A percentile compares a stretch with the other conserved stretches of the same genome.
Evolutionary conservation across 768 basidiomycete species (phyloP).

Genomic region (Trametes punicea): DNA sequence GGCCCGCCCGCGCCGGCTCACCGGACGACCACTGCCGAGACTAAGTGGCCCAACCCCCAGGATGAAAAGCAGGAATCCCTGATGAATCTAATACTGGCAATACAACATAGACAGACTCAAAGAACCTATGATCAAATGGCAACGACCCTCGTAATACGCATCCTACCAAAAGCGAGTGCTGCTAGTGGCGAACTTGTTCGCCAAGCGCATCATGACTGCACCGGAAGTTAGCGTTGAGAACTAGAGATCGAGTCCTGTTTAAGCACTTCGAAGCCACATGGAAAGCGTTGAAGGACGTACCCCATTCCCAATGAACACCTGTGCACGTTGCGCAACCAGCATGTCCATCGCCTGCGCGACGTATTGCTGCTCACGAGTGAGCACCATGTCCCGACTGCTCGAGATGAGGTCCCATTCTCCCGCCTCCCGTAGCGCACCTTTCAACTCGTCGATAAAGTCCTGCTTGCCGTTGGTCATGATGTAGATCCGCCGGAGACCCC

Average conservation of each 20-base stretch:
- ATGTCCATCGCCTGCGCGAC: conserved; percentile 48
- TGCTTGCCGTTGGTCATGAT: conserved; percentile 41
- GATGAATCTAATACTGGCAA: background rate
- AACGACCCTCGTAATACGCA: background rate
- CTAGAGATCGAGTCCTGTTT: conserved; percentile 22
- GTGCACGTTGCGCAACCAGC: conserved; percentile 42
- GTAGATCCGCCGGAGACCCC: conserved; percentile 12
- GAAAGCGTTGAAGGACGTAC: conserved; percentile 28
- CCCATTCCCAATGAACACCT: conserved; percentile 52
- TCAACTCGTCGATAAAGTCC: conserved; percentile 39
- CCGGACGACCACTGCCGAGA: background rate
- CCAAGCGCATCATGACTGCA: conserved; percentile 41
- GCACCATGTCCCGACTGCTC: conserved; percentile 38
- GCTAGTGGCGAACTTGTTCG: conserved; percentile 31
- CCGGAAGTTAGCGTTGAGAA: conserved; percentile 48
- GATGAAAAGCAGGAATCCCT: background rate
- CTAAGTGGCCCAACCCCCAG: background rate
- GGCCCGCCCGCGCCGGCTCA: background rate
- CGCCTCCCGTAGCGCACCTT: conserved; percentile 27
- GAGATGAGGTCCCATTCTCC: conserved; percentile 33
- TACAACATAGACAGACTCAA: background rate
- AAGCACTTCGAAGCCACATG: background rate
- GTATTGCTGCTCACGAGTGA: conserved; percentile 41
- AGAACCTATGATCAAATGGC: too few relatives aligned
- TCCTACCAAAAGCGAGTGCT: conserved; percentile 40